These are phyloP conservation scores for Colletotrichum sp. DNA, from an alignment of 2,329 filamentous ascomycete species.

Conservation along the genomic window DNA sequence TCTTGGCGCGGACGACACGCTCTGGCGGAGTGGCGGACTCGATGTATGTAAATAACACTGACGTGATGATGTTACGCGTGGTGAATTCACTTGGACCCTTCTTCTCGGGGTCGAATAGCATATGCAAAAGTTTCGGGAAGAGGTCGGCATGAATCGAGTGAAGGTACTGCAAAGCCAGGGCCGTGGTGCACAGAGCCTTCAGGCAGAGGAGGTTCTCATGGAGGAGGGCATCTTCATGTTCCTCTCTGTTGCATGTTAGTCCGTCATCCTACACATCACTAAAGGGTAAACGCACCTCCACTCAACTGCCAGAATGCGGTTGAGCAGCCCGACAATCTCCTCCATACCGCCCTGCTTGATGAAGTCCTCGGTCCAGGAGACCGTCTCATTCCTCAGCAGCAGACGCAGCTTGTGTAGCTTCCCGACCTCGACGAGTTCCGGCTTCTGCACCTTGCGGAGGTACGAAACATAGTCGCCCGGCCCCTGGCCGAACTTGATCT, in stretches of 20 bases:
- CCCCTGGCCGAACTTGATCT: conserved; percentile 75
- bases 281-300: conserved; percentile 75
- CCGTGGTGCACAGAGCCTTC: conserved; percentile 93
- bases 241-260: conserved; percentile 67
- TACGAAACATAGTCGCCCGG: conserved; percentile 89
- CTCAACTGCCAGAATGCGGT: conserved; percentile 93
- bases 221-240: conserved; percentile 91
- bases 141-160: conserved; percentile 79
- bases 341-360: conserved; percentile 90
- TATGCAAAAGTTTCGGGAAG: conserved; percentile 83
- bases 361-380: conserved; percentile 93
- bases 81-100: conserved; percentile 97
- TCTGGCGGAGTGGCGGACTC: conserved; percentile 68
- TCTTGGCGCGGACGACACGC: conserved; percentile 70
- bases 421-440: conserved; percentile 87
- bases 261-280: background rate
- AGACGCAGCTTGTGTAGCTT: conserved; percentile 92
- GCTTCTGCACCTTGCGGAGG: conserved; percentile 79
- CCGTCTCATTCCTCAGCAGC: conserved; percentile 90
- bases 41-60: conserved; percentile 87
- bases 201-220: conserved; percentile 93
- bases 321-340: conserved; percentile 83
- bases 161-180: conserved; percentile 81
- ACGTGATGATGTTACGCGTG: conserved; percentile 88
- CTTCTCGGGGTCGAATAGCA: conserved; percentile 97